Base-by-base conservation (phyloP, 257 asterid genomes). In the Gentiana macrophylla region DNA sequence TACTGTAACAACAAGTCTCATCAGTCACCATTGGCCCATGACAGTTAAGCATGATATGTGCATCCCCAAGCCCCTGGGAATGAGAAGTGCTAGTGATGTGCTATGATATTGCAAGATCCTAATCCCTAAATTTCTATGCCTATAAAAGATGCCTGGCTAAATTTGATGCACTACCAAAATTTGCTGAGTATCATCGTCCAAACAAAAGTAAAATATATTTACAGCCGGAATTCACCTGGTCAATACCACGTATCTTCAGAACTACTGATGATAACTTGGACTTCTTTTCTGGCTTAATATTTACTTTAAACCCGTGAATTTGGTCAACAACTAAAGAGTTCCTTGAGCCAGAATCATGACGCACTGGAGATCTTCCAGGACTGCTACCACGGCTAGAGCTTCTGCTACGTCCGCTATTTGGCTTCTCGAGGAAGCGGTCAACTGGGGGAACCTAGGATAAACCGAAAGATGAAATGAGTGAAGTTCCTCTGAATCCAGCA, bases 341-440 rank as follows among this genome's bases (percentile, higher is more conserved):
- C 71, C 88, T 84, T 37, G 72, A 38, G 75, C 83, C 68, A 55
- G 90, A 76, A 50, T 87, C 94, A 72, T 83, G 71, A 47, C 79
- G 80, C 65, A 79, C 82, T 3, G 98, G 97, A 60, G 98, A 92
- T 77, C 95, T 77, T 59, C 95, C 89, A 8, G 98, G 98, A 69
- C 98, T 91, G 74, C 84, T 87, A 62, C 95, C 80, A 60, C 95
- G 91, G 79, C 98, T 92, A 57, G 95, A 74, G 86, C 94, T 85
- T 84, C 99, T 81, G 73, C 99, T 92, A 53, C 80, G 94, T 53
- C 95, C 99, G 74, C 70, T 77, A 70, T 55, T 75, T 65, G 91
- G 78, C 82, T 92, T 92, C 80, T 92, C 95, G 62, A 92, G 73
- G 69, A 92, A 92, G 63, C 89, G 93, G 69, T 92, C 99, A 68